Evolutionary conservation across 2,329 filamentous ascomycete species (phyloP).

Genomic region (Colletotrichum falcatum): DNA sequence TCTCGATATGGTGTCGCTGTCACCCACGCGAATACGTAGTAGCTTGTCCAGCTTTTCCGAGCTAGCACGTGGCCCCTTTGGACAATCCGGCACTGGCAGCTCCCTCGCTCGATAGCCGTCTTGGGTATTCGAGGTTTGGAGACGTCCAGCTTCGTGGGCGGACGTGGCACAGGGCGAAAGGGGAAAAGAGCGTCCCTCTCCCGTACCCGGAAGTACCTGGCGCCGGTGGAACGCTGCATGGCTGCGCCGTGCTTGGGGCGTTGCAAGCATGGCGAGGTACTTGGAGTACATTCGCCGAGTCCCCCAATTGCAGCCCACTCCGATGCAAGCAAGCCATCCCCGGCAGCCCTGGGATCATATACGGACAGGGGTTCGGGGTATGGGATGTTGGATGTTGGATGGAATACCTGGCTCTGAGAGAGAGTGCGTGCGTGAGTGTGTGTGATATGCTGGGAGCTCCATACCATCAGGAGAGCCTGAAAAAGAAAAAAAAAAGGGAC

Average conservation of each 20-base stretch:
- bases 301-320: constrained; percentile 10
- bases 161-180: neutral
- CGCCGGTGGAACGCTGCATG: constrained; percentile 1
- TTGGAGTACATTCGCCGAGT: neutral
- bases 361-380: neutral
- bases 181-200: neutral
- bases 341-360: constrained; percentile 13
- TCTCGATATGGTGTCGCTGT: neutral
- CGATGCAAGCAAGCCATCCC: constrained; percentile 6
- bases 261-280: neutral
- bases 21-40: neutral
- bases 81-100: neutral
- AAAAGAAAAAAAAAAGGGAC: neutral
- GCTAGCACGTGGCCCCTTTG: neutral
- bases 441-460: neutral
- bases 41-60: no score
- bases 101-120: neutral
- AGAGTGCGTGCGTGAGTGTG: no score
- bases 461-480: neutral
- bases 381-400: neutral
- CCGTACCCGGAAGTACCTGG: constrained; percentile 14
- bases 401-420: neutral
- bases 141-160: neutral
- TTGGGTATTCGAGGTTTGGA: neutral
- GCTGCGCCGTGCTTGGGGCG: constrained; percentile 4